These are phyloP conservation scores for Chernovozyma sophiae-reginae DNA, from an alignment of 1,139 yeast genomes.

Conservation along the genomic window DNA sequence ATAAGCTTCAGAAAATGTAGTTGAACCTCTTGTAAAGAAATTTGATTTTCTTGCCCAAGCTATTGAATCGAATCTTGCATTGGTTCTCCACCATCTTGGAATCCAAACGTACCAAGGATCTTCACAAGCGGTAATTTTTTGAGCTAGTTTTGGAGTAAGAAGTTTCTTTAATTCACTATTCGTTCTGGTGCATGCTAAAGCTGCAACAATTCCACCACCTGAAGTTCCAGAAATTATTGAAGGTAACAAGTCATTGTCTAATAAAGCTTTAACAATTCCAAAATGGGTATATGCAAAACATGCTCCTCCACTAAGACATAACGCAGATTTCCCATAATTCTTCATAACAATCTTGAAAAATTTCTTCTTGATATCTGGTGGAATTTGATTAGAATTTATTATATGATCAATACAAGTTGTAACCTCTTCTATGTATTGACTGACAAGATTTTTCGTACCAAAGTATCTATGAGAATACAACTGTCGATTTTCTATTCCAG, in stretches of 20 bases:
- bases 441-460: slow-evolving; percentile 66
- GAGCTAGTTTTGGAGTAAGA: slow-evolving; percentile 59
- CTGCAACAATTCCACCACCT: slow-evolving; percentile 82
- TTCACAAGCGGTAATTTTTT: slow-evolving; percentile 67
- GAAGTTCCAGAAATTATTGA: slow-evolving; percentile 73
- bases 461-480: slow-evolving; percentile 71
- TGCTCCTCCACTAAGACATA: slow-evolving; percentile 78
- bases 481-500: slow-evolving; percentile 71
- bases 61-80: slow-evolving; percentile 73
- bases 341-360: slow-evolving; percentile 57
- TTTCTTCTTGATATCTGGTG: slow-evolving; percentile 40
- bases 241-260: slow-evolving; percentile 66
- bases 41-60: slow-evolving; percentile 68
- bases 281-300: slow-evolving; percentile 75
- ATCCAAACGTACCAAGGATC: slow-evolving; percentile 60
- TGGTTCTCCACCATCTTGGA: slow-evolving; percentile 67
- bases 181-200: slow-evolving; percentile 66
- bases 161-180: slow-evolving; percentile 58
- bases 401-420: slow-evolving; percentile 44
- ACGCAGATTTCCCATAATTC: slow-evolving; percentile 70
- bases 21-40: slow-evolving; percentile 71
- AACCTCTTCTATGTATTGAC: slow-evolving; percentile 52
- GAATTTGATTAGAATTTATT: slow-evolving; percentile 33
- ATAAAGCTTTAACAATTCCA: slow-evolving; percentile 68
- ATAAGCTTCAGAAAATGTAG: slow-evolving; percentile 68